Evolutionary conservation across 2,329 filamentous ascomycete genomes (phyloP), one percentile per base, ranked within the genome.

Genomic region (Penicillium sp.): DNA sequence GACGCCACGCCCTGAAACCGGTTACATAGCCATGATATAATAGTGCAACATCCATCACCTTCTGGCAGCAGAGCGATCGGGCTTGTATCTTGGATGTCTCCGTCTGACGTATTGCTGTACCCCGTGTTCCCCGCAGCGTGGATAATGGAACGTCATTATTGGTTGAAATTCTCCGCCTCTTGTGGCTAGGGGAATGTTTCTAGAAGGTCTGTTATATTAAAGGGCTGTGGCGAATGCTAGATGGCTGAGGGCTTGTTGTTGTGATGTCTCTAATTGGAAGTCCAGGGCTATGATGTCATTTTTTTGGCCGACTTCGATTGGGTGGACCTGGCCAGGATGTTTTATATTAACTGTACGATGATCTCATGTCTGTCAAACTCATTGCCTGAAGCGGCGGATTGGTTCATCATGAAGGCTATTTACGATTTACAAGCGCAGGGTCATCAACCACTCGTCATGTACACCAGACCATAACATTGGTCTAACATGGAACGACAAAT

Each of bases 21-120:
- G 58, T 56, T 63, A 46, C 50, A 39, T 26, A 45, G 31, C 11
- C 26, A 65, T 65, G 60, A 66, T 66, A 59, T 63, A 61, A 66
- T 64, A 26, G 47, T 61, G 22, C 50, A n/a, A 63, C 50, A 7
- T 56, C 18, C 5, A 42, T 45, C 18, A 44, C 18, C 14, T 16
- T 18, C 45, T 39, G 20, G 45, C 43, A 45, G 45, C 45, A 51
- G 44, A 13, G 0, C 34, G 37, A 46, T 53, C 44, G 18, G 9
- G 16, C 14, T 32, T 18, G 14, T 58, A 9, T 34, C 13, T 48
- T 37, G n/a, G 4, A 37, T 40, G 38, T 22, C 16, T 29, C 6
- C 5, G 38, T n/a, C 62, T 65, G 63, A 65, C 63, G 62, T 64
- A 59, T 39, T 5, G 24, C 29, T 40, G 34, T 29, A 22, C 38